Evolutionary conservation across 805 yeast genomes (phyloP).

Genomic region (Spathaspora sp.): DNA sequence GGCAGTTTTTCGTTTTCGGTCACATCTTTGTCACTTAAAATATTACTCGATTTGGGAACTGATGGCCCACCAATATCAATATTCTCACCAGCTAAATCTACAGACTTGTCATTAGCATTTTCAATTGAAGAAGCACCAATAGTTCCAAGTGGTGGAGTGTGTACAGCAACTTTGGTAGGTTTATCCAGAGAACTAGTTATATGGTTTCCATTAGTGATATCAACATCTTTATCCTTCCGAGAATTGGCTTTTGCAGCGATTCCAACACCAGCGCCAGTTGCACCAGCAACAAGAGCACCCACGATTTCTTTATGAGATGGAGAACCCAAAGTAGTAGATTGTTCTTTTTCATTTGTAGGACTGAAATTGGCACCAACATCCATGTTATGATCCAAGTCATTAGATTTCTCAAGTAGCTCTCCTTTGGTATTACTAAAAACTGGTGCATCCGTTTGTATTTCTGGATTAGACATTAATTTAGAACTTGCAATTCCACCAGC

Average conservation of each 20-base stretch:
- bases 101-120: neutral
- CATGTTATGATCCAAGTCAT: too few relatives aligned
- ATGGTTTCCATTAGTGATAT: neutral
- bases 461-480: too few relatives aligned
- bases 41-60: neutral
- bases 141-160: neutral
- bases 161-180: neutral
- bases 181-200: neutral
- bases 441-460: too few relatives aligned
- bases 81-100: neutral
- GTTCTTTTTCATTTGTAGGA: neutral
- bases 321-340: neutral
- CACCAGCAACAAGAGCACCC: neutral
- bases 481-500: neutral
- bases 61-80: neutral
- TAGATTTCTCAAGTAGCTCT: too few relatives aligned
- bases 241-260: neutral
- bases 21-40: conserved; percentile 1
- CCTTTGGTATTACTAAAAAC: too few relatives aligned
- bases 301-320: neutral
- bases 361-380: too few relatives aligned
- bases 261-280: conserved; percentile 6
- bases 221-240: too few relatives aligned
- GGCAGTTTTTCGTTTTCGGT: neutral
- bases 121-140: neutral